Evolutionary conservation across 768 basidiomycete species (phyloP).

Genomic region (Sistotremastrum suecicum): DNA sequence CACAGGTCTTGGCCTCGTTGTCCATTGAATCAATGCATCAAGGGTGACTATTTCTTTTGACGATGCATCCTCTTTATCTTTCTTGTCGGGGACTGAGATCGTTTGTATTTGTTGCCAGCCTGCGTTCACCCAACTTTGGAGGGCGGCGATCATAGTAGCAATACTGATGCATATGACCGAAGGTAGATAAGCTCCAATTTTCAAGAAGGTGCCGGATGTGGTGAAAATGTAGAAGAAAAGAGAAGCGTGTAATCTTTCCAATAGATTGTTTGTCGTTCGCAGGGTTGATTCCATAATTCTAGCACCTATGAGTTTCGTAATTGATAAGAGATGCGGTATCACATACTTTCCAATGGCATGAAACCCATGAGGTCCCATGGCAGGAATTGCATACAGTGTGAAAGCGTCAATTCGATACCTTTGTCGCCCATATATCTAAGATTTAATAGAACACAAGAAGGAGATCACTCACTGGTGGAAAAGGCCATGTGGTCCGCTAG

Average conservation of each 20-base stretch:
- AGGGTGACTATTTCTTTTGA: not conserved
- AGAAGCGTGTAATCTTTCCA: slow-evolving; percentile 93
- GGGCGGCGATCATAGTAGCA: slow-evolving; percentile 74
- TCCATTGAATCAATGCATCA: slow-evolving; percentile 20
- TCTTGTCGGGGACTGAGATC: slow-evolving; percentile 8
- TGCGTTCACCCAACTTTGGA: slow-evolving; percentile 55
- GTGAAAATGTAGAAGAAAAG: slow-evolving; percentile 92
- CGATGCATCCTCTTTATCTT: slow-evolving; percentile 5
- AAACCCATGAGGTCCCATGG: slow-evolving; percentile 89
- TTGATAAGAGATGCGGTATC: not conserved
- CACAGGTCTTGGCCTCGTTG: slow-evolving; percentile 37
- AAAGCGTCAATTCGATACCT: slow-evolving; percentile 93
- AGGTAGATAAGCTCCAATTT: slow-evolving; percentile 85
- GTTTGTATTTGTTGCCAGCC: slow-evolving; percentile 30
- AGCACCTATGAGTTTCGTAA: not conserved
- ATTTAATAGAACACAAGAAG: not conserved
- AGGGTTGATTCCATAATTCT: slow-evolving; percentile 81
- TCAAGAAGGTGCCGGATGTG: slow-evolving; percentile 52
- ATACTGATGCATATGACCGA: slow-evolving; percentile 75
- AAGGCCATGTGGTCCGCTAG: slow-evolving; percentile 82
- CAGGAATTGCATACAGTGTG: slow-evolving; percentile 79
- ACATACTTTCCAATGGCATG: slow-evolving; percentile 77
- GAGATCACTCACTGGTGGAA: slow-evolving; percentile 57
- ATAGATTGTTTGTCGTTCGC: slow-evolving; percentile 82
- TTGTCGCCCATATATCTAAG: not conserved